Percentiles rank a stretch among this genome's conserved stretches.
phyloP scores from a whole-genome alignment of 169 alveolate genomes.

The Cryptosporidium andersoni region DNA sequence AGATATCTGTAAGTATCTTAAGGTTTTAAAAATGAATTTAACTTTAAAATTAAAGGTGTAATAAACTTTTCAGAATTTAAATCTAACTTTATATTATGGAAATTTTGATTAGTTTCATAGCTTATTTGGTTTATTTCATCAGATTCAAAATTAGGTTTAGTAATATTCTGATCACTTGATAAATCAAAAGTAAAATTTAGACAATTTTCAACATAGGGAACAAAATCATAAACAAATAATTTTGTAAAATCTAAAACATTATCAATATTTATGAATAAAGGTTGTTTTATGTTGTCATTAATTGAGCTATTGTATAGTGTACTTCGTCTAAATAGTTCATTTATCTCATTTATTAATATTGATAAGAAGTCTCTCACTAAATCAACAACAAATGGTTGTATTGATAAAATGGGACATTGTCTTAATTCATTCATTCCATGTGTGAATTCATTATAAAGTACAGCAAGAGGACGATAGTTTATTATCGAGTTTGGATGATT shows the following conservation, averaged over 20 bases:
- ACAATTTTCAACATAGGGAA: background rate
- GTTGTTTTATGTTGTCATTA: background rate
- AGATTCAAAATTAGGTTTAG: background rate
- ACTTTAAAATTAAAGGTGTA: too few species aligned
- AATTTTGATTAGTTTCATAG: too few species aligned
- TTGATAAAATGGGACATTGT: conserved; percentile 31
- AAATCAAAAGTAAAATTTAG: conserved; percentile 7
- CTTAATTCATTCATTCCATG: conserved; percentile 32
- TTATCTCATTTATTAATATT: background rate
- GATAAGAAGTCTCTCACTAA: conserved; percentile 14
- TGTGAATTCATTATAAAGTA: conserved; percentile 18
- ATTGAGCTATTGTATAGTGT: background rate
- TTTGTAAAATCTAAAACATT: background rate
- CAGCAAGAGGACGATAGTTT: conserved; percentile 3
- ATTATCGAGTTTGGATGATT: too few species aligned
- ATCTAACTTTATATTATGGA: too few species aligned
- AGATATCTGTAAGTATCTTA: too few species aligned
- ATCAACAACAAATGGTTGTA: conserved; percentile 10
- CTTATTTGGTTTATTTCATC: too few species aligned
- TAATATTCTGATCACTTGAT: background rate
- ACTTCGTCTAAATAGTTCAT: conserved; percentile 1
- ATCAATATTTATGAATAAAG: conserved; percentile 8
- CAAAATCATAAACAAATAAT: background rate
- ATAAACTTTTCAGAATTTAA: too few species aligned
- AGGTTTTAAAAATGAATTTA: too few species aligned